Evolutionary conservation across 2,329 filamentous ascomycete species (phyloP).

Genomic region (Myriosclerotinia duriaeana): DNA sequence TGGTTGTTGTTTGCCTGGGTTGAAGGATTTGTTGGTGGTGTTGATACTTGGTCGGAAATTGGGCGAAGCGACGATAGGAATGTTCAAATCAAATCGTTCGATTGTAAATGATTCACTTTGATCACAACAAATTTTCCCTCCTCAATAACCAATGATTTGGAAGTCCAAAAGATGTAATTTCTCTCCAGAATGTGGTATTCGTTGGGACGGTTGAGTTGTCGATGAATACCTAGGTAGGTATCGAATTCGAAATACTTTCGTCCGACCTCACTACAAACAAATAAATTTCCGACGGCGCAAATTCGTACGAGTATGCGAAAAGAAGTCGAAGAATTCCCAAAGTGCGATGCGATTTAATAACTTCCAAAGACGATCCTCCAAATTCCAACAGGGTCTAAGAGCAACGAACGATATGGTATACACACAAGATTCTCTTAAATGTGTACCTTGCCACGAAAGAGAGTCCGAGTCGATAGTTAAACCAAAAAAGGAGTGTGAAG

Average conservation of each 20-base stretch:
- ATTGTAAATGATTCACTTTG: slow-evolving; percentile 12
- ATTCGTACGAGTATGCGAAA: background rate
- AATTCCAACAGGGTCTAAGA: background rate
- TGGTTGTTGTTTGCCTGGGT: slow-evolving; percentile 1
- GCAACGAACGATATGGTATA: slow-evolving; percentile 8
- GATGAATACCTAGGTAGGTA: too few species aligned
- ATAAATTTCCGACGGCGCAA: background rate
- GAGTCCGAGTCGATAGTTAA: background rate
- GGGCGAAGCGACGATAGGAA: background rate
- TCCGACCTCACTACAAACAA: background rate
- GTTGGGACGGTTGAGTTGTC: background rate
- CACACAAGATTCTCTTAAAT: background rate
- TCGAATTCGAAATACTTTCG: background rate
- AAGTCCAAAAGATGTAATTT: background rate
- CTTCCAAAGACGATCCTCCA: background rate
- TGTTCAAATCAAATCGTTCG: background rate
- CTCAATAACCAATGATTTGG: background rate
- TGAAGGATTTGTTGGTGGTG: background rate
- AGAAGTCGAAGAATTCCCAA: background rate
- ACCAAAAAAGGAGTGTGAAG: slow-evolving; percentile 17
- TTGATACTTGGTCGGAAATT: slow-evolving; percentile 2
- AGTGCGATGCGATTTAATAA: slow-evolving; percentile 3
- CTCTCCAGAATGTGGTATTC: background rate
- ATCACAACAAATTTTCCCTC: background rate
- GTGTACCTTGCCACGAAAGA: slow-evolving; percentile 18